Base-by-base conservation (phyloP, 768 basidiomycete genomes). In the Suillus hirtellus region DNA sequence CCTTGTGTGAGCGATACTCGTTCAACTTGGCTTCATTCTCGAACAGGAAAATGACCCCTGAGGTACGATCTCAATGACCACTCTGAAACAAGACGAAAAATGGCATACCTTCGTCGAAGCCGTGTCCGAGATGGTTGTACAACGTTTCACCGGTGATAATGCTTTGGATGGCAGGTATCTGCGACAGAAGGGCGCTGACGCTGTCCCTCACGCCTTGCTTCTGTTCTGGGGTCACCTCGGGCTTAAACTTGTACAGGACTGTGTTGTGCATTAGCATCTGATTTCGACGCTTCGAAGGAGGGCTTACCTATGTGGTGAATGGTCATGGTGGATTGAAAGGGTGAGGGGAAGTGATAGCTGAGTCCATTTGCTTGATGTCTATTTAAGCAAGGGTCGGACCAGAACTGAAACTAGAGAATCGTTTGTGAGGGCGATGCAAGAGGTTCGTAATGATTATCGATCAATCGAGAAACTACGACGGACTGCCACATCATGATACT, bases 201-300 rank as follows among this genome's bases (percentile, higher is more conserved):
- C 52, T 27, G 24, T 21, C n/a, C 31, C 42, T 61, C 35, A 68
- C 15, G 1, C 66, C 62, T 31, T 63, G 49, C 1, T 27, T 47
- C 19, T 66, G 69, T 12, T 58, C 60, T 2, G 61, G 60, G 1
- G 64, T 27, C 7, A 58, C 42, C 21, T 67, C 69, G 31, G 47
- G 65, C 55, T 68, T 75, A 63, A 63, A 73, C 52, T 71, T 73
- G 66, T 64, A 60, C 34, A 73, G 31, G 44, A 75, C 73, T 59
- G 50, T 38, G 6, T 11, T 46, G 21, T 35, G 19, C 8, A 37
- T 60, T 35, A 59, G 31, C 31, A 6, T 7, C 4, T 31, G 31
- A 31, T 7, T 31, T 31, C 5, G 3, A 31, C 31, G 31, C 31
- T 31, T 31, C 31, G 38, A n/a, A 11, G 4, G 59, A 34, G 40